A percentile compares a stretch with the other conserved stretches of the same genome.
Evolutionary conservation across 2,329 filamentous ascomycete genomes (phyloP).

Genomic region (Zymoseptoria pseudotritici): DNA sequence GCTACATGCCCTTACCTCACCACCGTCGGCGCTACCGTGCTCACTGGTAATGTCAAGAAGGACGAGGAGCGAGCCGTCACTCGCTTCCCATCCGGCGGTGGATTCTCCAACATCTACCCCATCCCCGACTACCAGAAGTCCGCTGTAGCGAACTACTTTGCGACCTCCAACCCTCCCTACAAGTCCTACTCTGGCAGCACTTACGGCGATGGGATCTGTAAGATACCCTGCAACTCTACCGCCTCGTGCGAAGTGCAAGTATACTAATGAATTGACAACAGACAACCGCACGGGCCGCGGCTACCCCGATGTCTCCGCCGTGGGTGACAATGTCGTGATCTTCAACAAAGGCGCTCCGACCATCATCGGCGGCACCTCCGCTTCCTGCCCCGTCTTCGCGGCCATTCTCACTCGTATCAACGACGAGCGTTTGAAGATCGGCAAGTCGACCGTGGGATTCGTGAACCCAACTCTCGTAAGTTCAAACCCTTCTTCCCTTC

Average conservation of each 20-base stretch:
- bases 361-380: conserved; percentile 23
- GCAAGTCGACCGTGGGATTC: conserved; percentile 24
- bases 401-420: conserved; percentile 24
- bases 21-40: conserved; percentile 36
- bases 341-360: conserved; percentile 16
- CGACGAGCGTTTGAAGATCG: conserved; percentile 21
- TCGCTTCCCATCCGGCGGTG: conserved; percentile 38
- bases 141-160: conserved; percentile 33
- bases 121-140: conserved; percentile 31
- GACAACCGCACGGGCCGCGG: conserved; percentile 20
- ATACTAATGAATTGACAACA: neutral
- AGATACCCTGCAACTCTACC: neutral
- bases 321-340: conserved; percentile 24
- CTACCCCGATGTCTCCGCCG: conserved; percentile 38
- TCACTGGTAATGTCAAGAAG: conserved; percentile 28
- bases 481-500: too few species aligned
- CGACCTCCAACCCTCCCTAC: conserved; percentile 20
- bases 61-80: conserved; percentile 34
- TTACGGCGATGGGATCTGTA: conserved; percentile 39
- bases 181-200: conserved; percentile 39
- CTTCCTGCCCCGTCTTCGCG: conserved; percentile 21
- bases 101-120: conserved; percentile 32
- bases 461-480: conserved; percentile 21
- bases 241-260: neutral
- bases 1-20: conserved; percentile 31